Conservation (phyloP, 805 yeast species). For the Kodamaea neixiangensis region DNA sequence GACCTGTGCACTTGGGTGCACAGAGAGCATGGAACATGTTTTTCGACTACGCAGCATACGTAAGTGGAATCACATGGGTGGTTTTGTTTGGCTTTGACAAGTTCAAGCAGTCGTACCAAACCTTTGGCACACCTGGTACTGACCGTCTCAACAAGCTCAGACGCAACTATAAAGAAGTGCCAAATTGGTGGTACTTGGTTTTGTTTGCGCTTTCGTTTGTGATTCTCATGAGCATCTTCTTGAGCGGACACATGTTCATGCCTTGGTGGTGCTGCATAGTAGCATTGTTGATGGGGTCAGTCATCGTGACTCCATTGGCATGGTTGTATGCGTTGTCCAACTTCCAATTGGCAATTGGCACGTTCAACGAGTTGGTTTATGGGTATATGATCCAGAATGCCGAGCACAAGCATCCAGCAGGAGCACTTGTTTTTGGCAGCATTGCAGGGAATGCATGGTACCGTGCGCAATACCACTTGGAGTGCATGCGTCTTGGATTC, state of each 20-base stretch:
- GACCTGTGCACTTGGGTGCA: conserved; percentile 49
- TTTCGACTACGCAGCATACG: conserved; percentile 54
- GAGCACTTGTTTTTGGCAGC: conserved; percentile 51
- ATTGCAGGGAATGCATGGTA: conserved; percentile 52
- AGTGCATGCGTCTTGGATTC: conserved; percentile 49
- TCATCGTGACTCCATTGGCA: conserved; percentile 50
- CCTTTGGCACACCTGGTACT: conserved; percentile 22
- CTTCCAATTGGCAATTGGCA: conserved; percentile 54
- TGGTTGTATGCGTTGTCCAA: conserved; percentile 53
- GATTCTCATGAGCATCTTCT: conserved; percentile 33
- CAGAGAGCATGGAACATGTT: conserved; percentile 54
- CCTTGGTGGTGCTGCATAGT: conserved; percentile 48
- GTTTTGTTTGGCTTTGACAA: conserved; percentile 36
- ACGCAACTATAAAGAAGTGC: conserved; percentile 43
- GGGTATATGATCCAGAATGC: conserved; percentile 45
- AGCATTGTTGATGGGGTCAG: conserved; percentile 44
- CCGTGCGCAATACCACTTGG: conserved; percentile 44
- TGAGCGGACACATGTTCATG: conserved; percentile 36
- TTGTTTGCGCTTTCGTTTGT: conserved; percentile 40
- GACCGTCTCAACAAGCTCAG: conserved; percentile 48
- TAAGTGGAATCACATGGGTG: conserved; percentile 51
- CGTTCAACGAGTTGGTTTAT: conserved; percentile 51
- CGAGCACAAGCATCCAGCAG: conserved; percentile 44
- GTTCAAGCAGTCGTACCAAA: conserved; percentile 20
- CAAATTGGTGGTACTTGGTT: conserved; percentile 41